Base-by-base conservation (phyloP, 139 green algal species). In the Spirogloea muscicola region DNA sequence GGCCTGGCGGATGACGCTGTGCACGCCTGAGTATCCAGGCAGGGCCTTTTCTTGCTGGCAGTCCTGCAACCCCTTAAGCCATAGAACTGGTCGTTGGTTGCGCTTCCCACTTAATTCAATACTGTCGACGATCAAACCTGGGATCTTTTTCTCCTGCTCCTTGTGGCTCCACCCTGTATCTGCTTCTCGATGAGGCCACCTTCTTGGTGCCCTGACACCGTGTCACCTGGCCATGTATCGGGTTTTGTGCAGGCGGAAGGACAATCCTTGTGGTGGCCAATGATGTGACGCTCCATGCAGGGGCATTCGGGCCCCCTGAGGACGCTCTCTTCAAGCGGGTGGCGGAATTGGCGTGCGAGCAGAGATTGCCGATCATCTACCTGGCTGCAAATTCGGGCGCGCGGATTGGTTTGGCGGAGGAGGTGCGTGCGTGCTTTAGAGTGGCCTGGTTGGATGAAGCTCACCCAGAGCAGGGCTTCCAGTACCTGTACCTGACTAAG, bases 331-430 rank as follows among this genome's bases (percentile, higher is more conserved):
- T 96, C 89, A 36, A 85, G 1, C 91, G 89, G 10, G 92, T 91
- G 0, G 87, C 84, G 0, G 87, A 97, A 64, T 80, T 90, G n/a
- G 88, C 93, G 0, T 84, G 94, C 51, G 62, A 85, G 41, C 67
- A 94, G 70, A 57, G 78, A 2, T 80, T 97, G 49, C 94, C 95
- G 1, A 82, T 96, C 27, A 61, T 99, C 7, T 99, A 99, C 84
- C 81, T 99, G 37, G 91, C 92, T 3, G 92, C 92, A 40, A 99
- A 99, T 83, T 90, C 85, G 9, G 91, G 91, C 5, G 94, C 94
- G 5, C 81, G 94, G 1, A 91, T 98, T 49, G 94, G 94, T 0
- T 82, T 98, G 65, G 93, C 91, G 7, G 87, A 86, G 10, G 92
- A 98, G 81, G 86, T 97, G 57, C 58, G 48, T 6, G 25, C 27